Percentiles rank a stretch among this genome's conserved stretches.
phyloP scores from a whole-genome alignment of 2,329 filamentous ascomycete genomes.

The Clonostachys solani region DNA sequence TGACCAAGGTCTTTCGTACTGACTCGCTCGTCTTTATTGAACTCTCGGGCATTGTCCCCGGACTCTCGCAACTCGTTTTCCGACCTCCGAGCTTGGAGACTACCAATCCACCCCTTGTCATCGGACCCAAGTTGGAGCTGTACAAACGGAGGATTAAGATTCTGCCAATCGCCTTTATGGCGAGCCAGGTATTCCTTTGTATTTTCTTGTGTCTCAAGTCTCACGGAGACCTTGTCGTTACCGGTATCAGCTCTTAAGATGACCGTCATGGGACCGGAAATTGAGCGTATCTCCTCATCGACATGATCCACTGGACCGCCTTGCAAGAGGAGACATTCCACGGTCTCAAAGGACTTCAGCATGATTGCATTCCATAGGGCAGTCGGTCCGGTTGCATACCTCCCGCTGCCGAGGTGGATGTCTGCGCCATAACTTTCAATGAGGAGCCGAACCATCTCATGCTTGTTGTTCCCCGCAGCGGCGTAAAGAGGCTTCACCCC shows the following conservation, averaged over 20 bases:
- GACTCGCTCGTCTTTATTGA: background rate
- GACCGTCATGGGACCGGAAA: background rate
- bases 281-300: conserved; percentile 1
- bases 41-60: background rate
- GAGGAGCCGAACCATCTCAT: background rate
- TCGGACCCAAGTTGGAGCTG: background rate
- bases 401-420: conserved; percentile 3
- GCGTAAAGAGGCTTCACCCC: conserved; percentile 3
- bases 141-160: conserved; percentile 1
- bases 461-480: conserved; percentile 1
- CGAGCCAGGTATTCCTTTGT: background rate
- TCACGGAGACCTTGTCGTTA: background rate
- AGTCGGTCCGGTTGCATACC: conserved; percentile 3
- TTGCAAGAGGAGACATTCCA: conserved; percentile 1
- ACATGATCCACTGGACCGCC: conserved; percentile 2
- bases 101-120: conserved; percentile 1
- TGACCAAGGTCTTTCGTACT: background rate
- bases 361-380: background rate
- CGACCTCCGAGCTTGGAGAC: background rate
- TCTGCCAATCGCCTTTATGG: conserved; percentile 1
- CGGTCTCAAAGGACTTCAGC: conserved; percentile 1
- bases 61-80: conserved; percentile 1
- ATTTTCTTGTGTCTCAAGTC: background rate
- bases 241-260: background rate
- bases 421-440: conserved; percentile 2